Base-by-base conservation (phyloP, 202 grass and related monocot genomes). In the Schoenoplectus tabernaemontani region DNA sequence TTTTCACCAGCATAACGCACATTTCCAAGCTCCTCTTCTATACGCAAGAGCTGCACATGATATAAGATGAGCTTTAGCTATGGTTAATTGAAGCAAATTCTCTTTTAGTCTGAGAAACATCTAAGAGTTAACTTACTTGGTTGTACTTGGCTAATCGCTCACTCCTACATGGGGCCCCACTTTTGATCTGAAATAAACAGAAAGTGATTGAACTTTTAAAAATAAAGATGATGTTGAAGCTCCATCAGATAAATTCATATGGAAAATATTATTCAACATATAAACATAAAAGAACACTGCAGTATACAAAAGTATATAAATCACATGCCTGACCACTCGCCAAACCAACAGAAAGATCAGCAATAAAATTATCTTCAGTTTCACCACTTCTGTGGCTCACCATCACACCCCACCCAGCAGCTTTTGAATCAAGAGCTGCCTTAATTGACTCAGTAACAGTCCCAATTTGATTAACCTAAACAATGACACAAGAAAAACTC, bases 321-420 rank as follows among this genome's bases (percentile, higher is more conserved):
- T 36, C n/a, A 5, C 80, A 77, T 91, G 81, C 96, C 96, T 98
- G 96, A 15, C 91, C 96, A 86, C 96, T 98, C 5, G 91, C 89
- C 82, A 95, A 84, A 32, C 95, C 95, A 77, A 95, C 91, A 74
- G 95, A 88, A 54, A 98, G 83, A 88, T 98, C 95, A 2, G 95
- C 88, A 4, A 98, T 95, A 59, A 95, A 98, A 68, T 95, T 98
- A 78, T 98, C 95, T 88, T 95, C 95, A 17, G 95, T 98, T 91
- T 98, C 95, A 60, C 91, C 95, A 51, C 95, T 98, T 59, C 95
- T 87, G 78, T 98, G 95, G 75, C 95, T 98, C 65, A 98, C 95
- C 95, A 98, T 95, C 74, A 98, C 86, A 5, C 95, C 95, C 95
- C 95, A 98, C 48, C 91, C 96, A 87, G 91, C 96, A 79, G 83